Conservation (phyloP, 2,329 filamentous ascomycete species). For the Xylaria digitata region DNA sequence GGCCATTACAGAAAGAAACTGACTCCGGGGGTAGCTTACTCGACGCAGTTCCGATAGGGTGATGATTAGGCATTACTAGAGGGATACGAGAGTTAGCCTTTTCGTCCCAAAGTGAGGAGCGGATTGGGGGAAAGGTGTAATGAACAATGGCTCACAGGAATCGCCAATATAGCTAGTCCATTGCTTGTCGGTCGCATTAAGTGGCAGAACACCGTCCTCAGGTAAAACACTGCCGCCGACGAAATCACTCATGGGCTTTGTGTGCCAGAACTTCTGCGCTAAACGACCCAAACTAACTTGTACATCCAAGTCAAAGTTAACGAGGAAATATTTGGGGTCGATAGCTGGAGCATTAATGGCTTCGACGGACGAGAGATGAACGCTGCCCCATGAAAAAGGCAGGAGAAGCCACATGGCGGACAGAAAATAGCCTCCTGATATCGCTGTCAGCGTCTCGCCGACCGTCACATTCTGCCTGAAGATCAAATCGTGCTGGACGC, state of each 20-base stretch:
- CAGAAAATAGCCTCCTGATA: conserved; percentile 48
- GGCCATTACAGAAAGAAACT: too few species aligned
- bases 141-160: conserved; percentile 20
- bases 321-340: conserved; percentile 52
- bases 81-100: conserved; percentile 9
- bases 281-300: conserved; percentile 48
- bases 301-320: conserved; percentile 52
- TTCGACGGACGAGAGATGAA: conserved; percentile 54
- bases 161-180: conserved; percentile 44
- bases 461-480: conserved; percentile 59
- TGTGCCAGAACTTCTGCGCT: conserved; percentile 50
- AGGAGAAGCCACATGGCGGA: conserved; percentile 55
- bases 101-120: neutral
- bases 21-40: conserved; percentile 40
- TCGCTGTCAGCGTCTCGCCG: conserved; percentile 58
- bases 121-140: neutral
- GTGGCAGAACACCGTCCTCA: conserved; percentile 42
- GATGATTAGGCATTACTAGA: conserved; percentile 53
- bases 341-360: conserved; percentile 52
- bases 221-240: conserved; percentile 42
- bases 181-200: conserved; percentile 48
- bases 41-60: conserved; percentile 60
- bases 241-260: conserved; percentile 43
- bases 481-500: conserved; percentile 60
- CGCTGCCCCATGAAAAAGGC: conserved; percentile 55